Evolutionary conservation across 179 eudicot species (phyloP).

Genomic region (Patellifolia procumbens): DNA sequence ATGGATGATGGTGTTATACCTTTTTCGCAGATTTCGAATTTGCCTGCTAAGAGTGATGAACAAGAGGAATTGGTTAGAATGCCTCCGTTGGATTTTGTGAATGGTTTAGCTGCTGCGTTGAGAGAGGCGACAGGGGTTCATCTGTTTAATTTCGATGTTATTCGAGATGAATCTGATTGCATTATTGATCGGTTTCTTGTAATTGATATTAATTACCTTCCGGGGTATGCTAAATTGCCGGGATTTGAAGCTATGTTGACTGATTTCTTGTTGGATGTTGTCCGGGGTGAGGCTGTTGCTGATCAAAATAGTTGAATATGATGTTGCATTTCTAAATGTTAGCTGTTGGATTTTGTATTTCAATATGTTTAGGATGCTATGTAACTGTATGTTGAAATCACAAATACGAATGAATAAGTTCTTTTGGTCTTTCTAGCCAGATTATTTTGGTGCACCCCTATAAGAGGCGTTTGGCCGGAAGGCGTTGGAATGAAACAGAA

Average conservation of each 20-base stretch:
- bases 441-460: neutral
- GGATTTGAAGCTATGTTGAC: slow-evolving; percentile 14
- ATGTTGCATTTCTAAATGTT: no score
- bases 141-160: slow-evolving; percentile 10
- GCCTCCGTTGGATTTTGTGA: slow-evolving; percentile 3
- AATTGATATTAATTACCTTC: slow-evolving; percentile 14
- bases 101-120: neutral
- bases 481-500: no score
- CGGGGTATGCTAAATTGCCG: slow-evolving; percentile 8
- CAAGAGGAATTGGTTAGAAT: neutral
- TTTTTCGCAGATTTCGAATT: slow-evolving; percentile 12
- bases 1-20: neutral
- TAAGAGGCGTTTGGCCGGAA: no score
- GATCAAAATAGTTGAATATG: neutral
- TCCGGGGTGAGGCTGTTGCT: neutral
- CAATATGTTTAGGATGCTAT: neutral
- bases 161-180: neutral
- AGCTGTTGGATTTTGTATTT: neutral
- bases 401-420: neutral
- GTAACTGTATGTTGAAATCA: neutral
- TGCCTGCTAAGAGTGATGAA: neutral
- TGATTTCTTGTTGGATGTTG: slow-evolving; percentile 13
- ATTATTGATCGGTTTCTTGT: neutral
- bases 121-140: neutral
- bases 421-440: neutral